A percentile compares a stretch with the other conserved stretches of the same genome.
Evolutionary conservation across 139 green algal genomes (phyloP).

Genomic region (Haematococcus lacustris): DNA sequence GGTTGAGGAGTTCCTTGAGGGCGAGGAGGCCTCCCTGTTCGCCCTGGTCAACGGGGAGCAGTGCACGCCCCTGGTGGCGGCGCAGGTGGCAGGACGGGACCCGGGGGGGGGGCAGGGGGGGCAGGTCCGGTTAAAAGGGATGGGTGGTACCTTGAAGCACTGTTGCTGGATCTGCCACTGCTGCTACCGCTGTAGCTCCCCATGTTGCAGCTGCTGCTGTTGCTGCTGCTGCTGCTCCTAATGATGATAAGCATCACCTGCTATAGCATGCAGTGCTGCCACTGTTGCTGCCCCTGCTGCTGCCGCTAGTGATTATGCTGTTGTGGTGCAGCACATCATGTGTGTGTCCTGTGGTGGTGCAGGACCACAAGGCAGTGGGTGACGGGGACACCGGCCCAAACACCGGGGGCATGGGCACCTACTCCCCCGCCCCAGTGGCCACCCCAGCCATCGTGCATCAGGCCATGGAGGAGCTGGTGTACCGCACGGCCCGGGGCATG

Average conservation of each 20-base stretch:
- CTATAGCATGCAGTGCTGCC: background rate
- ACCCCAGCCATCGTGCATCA: conserved; percentile 64
- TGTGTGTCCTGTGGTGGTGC: conserved; percentile 36
- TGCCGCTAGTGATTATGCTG: background rate
- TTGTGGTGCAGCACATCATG: no score
- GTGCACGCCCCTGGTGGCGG: conserved; percentile 60
- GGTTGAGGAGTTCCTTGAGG: conserved; percentile 92
- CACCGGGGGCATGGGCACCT: conserved; percentile 97
- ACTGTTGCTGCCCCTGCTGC: background rate
- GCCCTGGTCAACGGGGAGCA: conserved; percentile 80
- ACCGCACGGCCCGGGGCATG: conserved; percentile 84
- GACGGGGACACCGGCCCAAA: conserved; percentile 96
- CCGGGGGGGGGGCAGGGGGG: no score
- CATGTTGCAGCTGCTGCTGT: background rate
- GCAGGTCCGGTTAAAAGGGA: no score
- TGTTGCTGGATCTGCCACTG: no score
- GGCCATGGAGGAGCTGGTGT: conserved; percentile 61
- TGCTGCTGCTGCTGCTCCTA: conserved; percentile 2
- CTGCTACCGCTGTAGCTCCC: no score
- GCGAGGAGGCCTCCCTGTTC: conserved; percentile 96
- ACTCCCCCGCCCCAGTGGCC: conserved; percentile 88
- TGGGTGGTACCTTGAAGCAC: no score
- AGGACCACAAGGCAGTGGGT: conserved; percentile 93
- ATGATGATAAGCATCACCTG: background rate
- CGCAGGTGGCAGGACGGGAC: no score